phyloP scores from a whole-genome alignment of 2,329 filamentous ascomycete genomes.

The Bipolaris cookei region DNA sequence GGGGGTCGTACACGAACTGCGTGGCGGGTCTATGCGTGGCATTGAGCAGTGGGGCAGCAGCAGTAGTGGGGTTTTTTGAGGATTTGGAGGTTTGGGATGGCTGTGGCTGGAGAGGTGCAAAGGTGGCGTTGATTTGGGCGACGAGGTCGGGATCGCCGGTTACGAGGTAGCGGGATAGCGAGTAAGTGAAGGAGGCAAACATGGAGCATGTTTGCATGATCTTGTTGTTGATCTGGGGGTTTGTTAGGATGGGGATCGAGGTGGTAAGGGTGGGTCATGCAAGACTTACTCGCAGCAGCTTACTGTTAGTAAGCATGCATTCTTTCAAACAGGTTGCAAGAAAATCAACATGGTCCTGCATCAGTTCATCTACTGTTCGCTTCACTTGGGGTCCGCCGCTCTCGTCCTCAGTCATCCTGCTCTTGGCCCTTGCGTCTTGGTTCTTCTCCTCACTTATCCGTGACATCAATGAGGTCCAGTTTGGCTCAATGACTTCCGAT shows the following conservation, averaged over 20 bases:
- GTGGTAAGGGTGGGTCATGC: not conserved
- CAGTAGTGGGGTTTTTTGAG: conserved; percentile 3
- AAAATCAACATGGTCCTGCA: conserved; percentile 99
- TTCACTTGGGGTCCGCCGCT: conserved; percentile 57
- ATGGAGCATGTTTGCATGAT: conserved; percentile 94
- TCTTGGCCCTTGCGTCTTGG: conserved; percentile 55
- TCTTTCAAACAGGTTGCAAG: conserved; percentile 97
- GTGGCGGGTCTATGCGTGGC: conserved; percentile 32
- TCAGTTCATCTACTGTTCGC: conserved; percentile 92
- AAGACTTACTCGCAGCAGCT: conserved; percentile 77
- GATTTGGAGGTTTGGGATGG: conserved; percentile 11
- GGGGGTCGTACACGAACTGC: conserved; percentile 60
- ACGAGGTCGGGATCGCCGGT: conserved; percentile 81
- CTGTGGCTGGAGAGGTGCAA: conserved; percentile 38
- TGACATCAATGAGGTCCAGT: conserved; percentile 95
- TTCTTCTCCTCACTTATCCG: conserved; percentile 68
- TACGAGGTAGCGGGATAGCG: conserved; percentile 82
- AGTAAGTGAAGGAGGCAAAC: conserved; percentile 89
- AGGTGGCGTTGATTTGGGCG: conserved; percentile 62
- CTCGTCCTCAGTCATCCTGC: conserved; percentile 36
- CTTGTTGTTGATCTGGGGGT: conserved; percentile 86
- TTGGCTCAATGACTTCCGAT: conserved; percentile 94
- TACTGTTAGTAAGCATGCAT: conserved; percentile 98
- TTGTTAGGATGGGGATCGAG: conserved; percentile 8
- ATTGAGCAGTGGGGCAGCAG: conserved; percentile 15